phyloP scores from a whole-genome alignment of 805 yeast genomes.

The Yarrowia porcina region DNA sequence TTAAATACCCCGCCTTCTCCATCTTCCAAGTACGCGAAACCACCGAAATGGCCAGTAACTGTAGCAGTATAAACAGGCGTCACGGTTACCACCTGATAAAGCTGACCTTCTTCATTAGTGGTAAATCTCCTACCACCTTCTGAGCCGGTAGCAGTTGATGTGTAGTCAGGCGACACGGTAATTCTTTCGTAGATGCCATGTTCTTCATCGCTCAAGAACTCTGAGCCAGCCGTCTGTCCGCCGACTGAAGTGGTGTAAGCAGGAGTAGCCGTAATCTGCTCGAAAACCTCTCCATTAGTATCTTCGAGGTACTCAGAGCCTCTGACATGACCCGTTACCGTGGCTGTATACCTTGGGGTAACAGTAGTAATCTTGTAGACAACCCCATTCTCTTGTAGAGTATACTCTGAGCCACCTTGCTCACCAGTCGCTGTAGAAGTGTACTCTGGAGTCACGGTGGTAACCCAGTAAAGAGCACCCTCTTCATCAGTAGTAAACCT shows the following conservation, averaged over 20 bases:
- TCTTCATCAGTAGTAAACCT: no score
- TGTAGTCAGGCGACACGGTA: background rate
- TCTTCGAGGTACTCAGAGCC: background rate
- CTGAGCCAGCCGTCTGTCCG: background rate
- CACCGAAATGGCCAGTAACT: background rate
- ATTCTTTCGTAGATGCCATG: background rate
- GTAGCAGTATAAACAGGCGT: background rate
- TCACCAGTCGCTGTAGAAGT: no score
- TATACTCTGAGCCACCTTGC: no score
- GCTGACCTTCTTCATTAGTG: background rate
- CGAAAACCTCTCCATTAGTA: background rate
- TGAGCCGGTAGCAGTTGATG: background rate
- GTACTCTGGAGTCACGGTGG: no score
- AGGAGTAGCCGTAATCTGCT: background rate
- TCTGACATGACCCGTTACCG: background rate
- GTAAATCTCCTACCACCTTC: background rate
- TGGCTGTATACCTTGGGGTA: background rate
- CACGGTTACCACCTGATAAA: background rate
- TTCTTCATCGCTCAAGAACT: background rate
- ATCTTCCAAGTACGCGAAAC: background rate
- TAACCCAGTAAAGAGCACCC: no score
- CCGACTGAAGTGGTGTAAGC: background rate
- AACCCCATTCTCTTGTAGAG: no score
- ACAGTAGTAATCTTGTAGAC: background rate
- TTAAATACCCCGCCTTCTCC: background rate